These are phyloP conservation scores for Mycosphaerella arachidis DNA, from an alignment of 2,329 filamentous ascomycete species.

Conservation along the genomic window DNA sequence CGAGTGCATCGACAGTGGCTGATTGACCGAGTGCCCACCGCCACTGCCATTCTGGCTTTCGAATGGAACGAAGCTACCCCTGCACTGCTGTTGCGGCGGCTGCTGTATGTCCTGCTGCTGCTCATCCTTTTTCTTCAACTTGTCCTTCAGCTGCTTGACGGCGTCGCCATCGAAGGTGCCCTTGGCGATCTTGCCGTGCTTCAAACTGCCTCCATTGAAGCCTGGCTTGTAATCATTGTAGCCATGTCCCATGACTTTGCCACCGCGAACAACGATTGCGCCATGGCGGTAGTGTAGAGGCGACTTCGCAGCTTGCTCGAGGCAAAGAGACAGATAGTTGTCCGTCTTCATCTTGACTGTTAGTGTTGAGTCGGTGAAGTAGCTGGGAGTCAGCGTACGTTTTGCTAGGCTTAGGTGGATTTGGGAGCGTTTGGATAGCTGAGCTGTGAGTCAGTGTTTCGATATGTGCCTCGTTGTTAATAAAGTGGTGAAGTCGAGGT, in stretches of 20 bases:
- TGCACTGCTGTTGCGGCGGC: conserved; percentile 24
- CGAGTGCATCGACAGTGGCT: conserved; percentile 49
- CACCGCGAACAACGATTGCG: conserved; percentile 49
- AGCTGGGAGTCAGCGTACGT: conserved; percentile 12
- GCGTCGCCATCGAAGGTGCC: conserved; percentile 34
- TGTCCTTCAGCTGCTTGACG: conserved; percentile 32
- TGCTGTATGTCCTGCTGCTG: conserved; percentile 33
- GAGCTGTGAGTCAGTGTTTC: not conserved
- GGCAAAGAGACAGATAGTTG: conserved; percentile 48
- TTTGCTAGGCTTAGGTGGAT: not conserved
- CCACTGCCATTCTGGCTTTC: conserved; percentile 32
- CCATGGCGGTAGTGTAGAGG: conserved; percentile 50
- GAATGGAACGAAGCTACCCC: conserved; percentile 36
- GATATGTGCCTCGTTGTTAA: not conserved
- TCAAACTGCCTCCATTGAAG: conserved; percentile 48
- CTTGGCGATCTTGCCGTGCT: conserved; percentile 42
- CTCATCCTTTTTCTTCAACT: conserved; percentile 32
- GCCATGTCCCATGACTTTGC: conserved; percentile 51
- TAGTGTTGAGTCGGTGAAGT: conserved; percentile 12
- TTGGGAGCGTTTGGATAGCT: not conserved
- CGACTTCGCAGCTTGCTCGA: conserved; percentile 49
- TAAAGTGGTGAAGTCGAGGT: not conserved
- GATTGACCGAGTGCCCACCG: conserved; percentile 39
- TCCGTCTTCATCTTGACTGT: conserved; percentile 43
- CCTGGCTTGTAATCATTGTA: conserved; percentile 50